phyloP scores from a whole-genome alignment of 2,329 filamentous ascomycete genomes.

The Hypoxylon sp. region DNA sequence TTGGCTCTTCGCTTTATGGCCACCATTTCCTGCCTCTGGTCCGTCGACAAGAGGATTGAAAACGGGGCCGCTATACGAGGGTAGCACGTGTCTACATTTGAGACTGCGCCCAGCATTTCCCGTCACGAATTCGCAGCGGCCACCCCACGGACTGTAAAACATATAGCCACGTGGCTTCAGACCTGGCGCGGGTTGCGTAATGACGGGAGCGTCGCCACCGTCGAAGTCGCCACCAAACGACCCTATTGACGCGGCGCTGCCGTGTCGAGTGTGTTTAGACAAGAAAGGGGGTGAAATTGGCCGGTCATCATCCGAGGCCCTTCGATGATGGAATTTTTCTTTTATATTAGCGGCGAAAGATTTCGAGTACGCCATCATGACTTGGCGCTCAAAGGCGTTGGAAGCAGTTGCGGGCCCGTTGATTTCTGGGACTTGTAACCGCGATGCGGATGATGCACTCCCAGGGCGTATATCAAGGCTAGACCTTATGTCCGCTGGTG shows the following conservation, averaged over 20 bases:
- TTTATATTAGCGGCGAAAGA: slow-evolving; percentile 65
- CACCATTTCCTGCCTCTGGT: slow-evolving; percentile 54
- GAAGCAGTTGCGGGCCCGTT: slow-evolving; percentile 33
- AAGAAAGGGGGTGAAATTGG: slow-evolving; percentile 49
- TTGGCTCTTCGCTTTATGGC: slow-evolving; percentile 49
- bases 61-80: slow-evolving; percentile 56
- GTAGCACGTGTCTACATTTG: slow-evolving; percentile 80
- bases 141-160: slow-evolving; percentile 89
- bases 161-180: slow-evolving; percentile 76
- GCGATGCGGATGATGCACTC: slow-evolving; percentile 43
- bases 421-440: slow-evolving; percentile 34
- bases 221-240: slow-evolving; percentile 54
- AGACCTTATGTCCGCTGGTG: slow-evolving; percentile 39
- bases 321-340: slow-evolving; percentile 60
- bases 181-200: slow-evolving; percentile 62
- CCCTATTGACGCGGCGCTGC: slow-evolving; percentile 55
- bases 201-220: slow-evolving; percentile 51
- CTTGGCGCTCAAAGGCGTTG: slow-evolving; percentile 66
- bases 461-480: slow-evolving; percentile 51
- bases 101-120: slow-evolving; percentile 81
- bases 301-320: slow-evolving; percentile 51
- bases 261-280: slow-evolving; percentile 51
- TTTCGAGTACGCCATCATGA: slow-evolving; percentile 71
- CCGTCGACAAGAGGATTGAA: slow-evolving; percentile 63
- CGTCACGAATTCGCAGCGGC: slow-evolving; percentile 87